Percentiles rank a stretch among this genome's conserved stretches.
phyloP scores from a whole-genome alignment of 768 basidiomycete genomes.

The Collybia sp. region DNA sequence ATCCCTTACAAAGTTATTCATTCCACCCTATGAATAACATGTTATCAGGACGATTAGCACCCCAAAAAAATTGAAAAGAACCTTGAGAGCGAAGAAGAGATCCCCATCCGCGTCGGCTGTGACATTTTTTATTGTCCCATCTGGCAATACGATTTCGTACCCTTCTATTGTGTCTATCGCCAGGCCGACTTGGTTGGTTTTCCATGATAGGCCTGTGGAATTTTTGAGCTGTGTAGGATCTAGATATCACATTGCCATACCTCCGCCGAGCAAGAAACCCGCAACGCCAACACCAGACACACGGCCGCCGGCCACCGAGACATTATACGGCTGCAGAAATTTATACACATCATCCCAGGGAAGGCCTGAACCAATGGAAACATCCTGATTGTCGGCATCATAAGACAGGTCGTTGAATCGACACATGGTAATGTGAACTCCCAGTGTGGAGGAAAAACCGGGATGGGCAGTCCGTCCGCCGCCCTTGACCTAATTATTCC shows the following conservation, averaged over 20 bases:
- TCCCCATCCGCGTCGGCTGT: conserved; percentile 12
- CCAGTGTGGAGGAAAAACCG: conserved; percentile 34
- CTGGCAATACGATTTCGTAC: conserved; percentile 40
- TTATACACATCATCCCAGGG: conserved; percentile 44
- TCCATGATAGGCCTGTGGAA: conserved; percentile 40
- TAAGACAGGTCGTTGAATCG: conserved; percentile 22
- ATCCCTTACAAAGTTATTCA: too few relatives aligned
- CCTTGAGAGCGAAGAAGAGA: conserved; percentile 21
- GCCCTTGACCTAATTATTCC: conserved; percentile 29
- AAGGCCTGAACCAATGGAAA: conserved; percentile 11
- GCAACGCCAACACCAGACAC: background rate
- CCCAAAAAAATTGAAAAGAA: background rate
- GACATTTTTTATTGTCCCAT: conserved; percentile 25
- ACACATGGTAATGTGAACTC: conserved; percentile 35
- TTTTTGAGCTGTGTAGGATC: background rate
- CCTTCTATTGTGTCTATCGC: conserved; percentile 36
- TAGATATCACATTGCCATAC: background rate
- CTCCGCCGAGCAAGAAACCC: background rate
- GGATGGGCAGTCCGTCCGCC: conserved; percentile 30
- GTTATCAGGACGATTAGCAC: too few relatives aligned
- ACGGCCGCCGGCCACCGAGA: conserved; percentile 13
- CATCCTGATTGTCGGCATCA: conserved; percentile 13
- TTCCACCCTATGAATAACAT: too few relatives aligned
- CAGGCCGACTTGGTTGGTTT: conserved; percentile 44
- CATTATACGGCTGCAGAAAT: conserved; percentile 27